Conservation (phyloP, 139 green algal genomes). For the Zygnema cylindricum region DNA sequence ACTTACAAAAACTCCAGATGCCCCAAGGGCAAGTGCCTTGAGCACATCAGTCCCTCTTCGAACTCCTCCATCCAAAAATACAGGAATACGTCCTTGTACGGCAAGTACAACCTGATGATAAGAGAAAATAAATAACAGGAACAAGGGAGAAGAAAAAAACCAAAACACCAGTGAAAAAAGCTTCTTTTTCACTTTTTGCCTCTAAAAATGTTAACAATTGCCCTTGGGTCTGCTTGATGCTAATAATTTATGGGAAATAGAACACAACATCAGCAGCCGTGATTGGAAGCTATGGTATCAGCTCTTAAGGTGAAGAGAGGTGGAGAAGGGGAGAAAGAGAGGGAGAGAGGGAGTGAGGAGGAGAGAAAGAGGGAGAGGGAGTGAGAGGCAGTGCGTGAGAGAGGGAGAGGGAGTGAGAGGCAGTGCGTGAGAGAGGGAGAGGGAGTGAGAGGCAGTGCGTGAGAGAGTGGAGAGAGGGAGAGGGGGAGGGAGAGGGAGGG, state of each 20-base stretch:
- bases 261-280: too few species aligned
- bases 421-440: neutral
- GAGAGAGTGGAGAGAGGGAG: neutral
- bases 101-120: slow-evolving; percentile 68
- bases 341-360: neutral
- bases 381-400: neutral
- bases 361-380: neutral
- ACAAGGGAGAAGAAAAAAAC: slow-evolving; percentile 6
- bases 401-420: neutral
- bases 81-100: slow-evolving; percentile 74
- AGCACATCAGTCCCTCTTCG: slow-evolving; percentile 88
- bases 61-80: slow-evolving; percentile 89
- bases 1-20: slow-evolving; percentile 83
- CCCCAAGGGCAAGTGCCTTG: slow-evolving; percentile 91
- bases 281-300: too few species aligned
- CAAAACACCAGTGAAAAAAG: too few species aligned
- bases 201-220: too few species aligned
- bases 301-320: neutral
- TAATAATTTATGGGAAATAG: too few species aligned
- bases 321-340: neutral
- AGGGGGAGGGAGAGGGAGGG: neutral
- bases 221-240: too few species aligned
- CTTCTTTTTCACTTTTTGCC: too few species aligned
- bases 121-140: too few species aligned
- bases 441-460: neutral